Percentiles rank a stretch among this genome's conserved stretches.
These are phyloP conservation scores for Lipomyces lipofer DNA, from an alignment of 805 yeast genomes.

Conservation along the genomic window DNA sequence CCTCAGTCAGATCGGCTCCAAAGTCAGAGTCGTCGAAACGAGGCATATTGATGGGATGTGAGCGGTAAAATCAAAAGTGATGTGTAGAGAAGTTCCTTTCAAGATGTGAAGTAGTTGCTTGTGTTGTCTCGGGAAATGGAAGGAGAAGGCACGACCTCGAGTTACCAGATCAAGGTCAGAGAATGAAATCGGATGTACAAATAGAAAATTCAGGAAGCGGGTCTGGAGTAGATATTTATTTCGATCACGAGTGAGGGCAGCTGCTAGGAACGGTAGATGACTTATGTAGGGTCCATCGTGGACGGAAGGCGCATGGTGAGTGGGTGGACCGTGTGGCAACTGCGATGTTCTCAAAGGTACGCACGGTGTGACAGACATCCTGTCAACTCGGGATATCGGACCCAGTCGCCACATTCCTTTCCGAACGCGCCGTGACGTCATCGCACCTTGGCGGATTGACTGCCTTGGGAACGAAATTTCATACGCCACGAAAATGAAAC, in stretches of 20 bases:
- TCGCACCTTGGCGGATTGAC: constrained; percentile 1
- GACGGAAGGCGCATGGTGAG: neutral
- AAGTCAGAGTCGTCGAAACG: constrained; percentile 6
- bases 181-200: constrained; percentile 1
- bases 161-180: constrained; percentile 2
- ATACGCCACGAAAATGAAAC: constrained; percentile 2
- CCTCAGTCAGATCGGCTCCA: constrained; percentile 1
- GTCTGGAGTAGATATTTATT: neutral
- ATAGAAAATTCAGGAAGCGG: constrained; percentile 1
- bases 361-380: neutral
- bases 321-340: constrained; percentile 3
- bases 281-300: neutral
- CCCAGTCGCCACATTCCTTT: constrained; percentile 3
- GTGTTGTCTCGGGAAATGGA: constrained; percentile 1
- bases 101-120: constrained; percentile 1
- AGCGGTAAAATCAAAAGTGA: constrained; percentile 1
- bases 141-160: constrained; percentile 1
- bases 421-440: constrained; percentile 3
- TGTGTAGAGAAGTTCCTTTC: constrained; percentile 2
- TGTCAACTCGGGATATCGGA: neutral
- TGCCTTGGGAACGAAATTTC: constrained; percentile 1
- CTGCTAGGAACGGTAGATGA: neutral
- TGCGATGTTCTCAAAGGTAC: neutral
- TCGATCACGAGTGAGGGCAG: constrained; percentile 2
- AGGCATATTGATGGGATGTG: constrained; percentile 4